Conservation (phyloP, 805 yeast species). For the Suhomyces tanzawaensis region DNA sequence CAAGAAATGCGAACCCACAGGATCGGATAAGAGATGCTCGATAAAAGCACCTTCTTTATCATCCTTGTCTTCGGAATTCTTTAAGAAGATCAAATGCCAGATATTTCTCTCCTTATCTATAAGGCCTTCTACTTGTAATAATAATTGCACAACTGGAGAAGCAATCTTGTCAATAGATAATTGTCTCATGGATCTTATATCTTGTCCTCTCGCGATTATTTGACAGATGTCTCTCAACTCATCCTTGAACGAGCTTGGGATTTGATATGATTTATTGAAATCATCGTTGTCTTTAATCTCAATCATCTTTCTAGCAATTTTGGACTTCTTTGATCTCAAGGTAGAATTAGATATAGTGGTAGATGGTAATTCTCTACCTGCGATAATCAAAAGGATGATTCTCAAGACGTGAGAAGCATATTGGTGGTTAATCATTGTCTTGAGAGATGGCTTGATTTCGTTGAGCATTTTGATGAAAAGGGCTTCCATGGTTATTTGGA, state of each 20-base stretch:
- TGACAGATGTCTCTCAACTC: conserved; percentile 53
- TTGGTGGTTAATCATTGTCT: conserved; percentile 63
- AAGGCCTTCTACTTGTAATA: conserved; percentile 77
- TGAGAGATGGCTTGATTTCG: conserved; percentile 61
- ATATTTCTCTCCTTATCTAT: conserved; percentile 69
- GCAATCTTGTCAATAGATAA: conserved; percentile 75
- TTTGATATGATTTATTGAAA: conserved; percentile 62
- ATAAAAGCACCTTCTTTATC: conserved; percentile 73
- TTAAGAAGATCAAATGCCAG: conserved; percentile 62
- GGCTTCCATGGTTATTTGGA: conserved; percentile 58
- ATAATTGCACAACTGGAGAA: conserved; percentile 81
- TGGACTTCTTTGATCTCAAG: conserved; percentile 78
- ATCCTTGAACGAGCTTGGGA: conserved; percentile 64
- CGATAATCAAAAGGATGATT: conserved; percentile 61
- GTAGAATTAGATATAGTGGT: conserved; percentile 65
- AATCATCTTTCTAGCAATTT: conserved; percentile 89
- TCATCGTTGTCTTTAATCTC: conserved; percentile 78
- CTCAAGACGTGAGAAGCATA: conserved; percentile 90
- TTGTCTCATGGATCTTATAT: conserved; percentile 54
- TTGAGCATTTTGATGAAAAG: conserved; percentile 61
- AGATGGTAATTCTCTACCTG: conserved; percentile 79
- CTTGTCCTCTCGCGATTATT: conserved; percentile 33
- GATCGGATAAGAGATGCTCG: conserved; percentile 77
- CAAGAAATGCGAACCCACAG: conserved; percentile 92
- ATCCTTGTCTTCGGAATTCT: conserved; percentile 49